Base-by-base conservation (phyloP, 1,284 basidiomycete genomes). In the Cutaneotrichosporon curvatum region DNA sequence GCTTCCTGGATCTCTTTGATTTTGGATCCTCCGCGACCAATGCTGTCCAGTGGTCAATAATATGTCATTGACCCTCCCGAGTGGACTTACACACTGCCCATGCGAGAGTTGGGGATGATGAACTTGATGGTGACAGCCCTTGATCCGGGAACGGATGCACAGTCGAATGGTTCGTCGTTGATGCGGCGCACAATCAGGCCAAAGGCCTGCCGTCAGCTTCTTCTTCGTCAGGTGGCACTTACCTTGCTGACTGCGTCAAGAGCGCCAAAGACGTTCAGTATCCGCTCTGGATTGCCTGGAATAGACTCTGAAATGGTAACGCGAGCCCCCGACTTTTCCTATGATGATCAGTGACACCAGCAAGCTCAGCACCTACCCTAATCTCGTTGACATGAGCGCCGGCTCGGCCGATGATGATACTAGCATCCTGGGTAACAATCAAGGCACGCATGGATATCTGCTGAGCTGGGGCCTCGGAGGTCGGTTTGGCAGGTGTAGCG, bases 1-100 rank as follows among this genome's bases (percentile, higher is more conserved):
- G 94, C 94, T 65, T 99, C 95, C 70, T 99, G 95, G 61, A 99
- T 99, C 74, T 99, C 95, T 75, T 97, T 98, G 73, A 99, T 99
- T 74, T 98, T 98, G 45, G 84, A 84, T 21, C 95, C 95, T 56
- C 85, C 86, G 71, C 95, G 96, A 53, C 95, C 95, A 62, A 99
- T 99, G 51, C 69, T 72, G 46, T n/a, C n/a, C n/a, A n/a, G n/a
- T n/a, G n/a, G n/a, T n/a, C 3, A 19, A 18, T 12, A n/a, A n/a
- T n/a, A n/a, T n/a, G n/a, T n/a, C n/a, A n/a, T n/a, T 4, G 23
- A 33, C 10, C 23, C 15, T 19, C 16, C 20, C n/a, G 28, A n/a
- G 8, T 4, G 11, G 3, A 14, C 70, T 58, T 46, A 72, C 68
- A 99, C 90, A 30, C 90, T 95, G 31, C 95, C 95, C 95, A 99